These are phyloP conservation scores for Agrostemma githago DNA, from an alignment of 148 eudicot species.

Conservation along the genomic window DNA sequence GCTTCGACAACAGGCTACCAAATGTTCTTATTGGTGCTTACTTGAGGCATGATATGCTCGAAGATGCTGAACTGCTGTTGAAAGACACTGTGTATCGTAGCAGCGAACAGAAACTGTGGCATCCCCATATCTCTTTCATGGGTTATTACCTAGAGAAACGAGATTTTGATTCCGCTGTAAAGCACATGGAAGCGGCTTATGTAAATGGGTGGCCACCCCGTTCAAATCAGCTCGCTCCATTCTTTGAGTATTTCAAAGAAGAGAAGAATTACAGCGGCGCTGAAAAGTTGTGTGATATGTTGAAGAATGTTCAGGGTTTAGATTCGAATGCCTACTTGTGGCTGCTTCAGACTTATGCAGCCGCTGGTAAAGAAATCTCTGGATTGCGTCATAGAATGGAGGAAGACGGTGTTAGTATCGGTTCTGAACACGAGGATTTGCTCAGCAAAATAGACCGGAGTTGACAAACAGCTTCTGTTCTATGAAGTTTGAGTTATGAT, in stretches of 20 bases:
- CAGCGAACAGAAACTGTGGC: constrained; percentile 22
- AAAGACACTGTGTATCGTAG: constrained; percentile 26
- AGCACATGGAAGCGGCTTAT: constrained; percentile 45
- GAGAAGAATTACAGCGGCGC: constrained; percentile 51
- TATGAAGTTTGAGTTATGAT: not conserved
- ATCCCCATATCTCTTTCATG: constrained; percentile 36
- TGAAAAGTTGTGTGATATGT: constrained; percentile 41
- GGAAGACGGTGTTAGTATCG: constrained; percentile 42
- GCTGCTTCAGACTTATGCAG: constrained; percentile 49
- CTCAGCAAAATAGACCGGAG: constrained; percentile 40
- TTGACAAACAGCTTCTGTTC: constrained; percentile 1
- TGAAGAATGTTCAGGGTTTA: constrained; percentile 37
- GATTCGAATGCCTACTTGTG: constrained; percentile 34
- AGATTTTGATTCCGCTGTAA: constrained; percentile 37
- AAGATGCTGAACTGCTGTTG: constrained; percentile 50
- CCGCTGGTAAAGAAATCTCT: constrained; percentile 41
- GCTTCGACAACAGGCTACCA: constrained; percentile 59
- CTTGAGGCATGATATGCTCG: constrained; percentile 40
- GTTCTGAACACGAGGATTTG: constrained; percentile 41
- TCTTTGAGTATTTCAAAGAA: constrained; percentile 33
- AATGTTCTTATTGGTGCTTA: constrained; percentile 40
- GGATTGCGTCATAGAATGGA: constrained; percentile 51
- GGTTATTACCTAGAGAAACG: constrained; percentile 33
- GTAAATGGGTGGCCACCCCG: constrained; percentile 32
- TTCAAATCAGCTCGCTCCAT: constrained; percentile 19